These are phyloP conservation scores for Aspergillus ruber DNA, from an alignment of 2,329 filamentous ascomycete species.

Conservation along the genomic window DNA sequence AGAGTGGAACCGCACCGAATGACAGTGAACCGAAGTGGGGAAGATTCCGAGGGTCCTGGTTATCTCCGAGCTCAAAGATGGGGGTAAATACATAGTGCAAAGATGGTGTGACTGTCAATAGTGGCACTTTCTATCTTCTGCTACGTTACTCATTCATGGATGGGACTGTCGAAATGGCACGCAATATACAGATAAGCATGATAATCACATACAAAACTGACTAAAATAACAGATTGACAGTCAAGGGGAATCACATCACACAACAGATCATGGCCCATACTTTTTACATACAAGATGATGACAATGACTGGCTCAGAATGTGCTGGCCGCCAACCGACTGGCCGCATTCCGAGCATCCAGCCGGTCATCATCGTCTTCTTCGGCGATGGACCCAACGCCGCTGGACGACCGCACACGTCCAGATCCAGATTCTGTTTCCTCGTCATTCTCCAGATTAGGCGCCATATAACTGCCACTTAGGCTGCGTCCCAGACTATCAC, in stretches of 20 bases:
- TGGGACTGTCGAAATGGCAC: not conserved
- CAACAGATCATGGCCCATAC: conserved; percentile 25
- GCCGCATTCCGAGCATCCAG: conserved; percentile 95
- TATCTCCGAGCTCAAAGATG: not conserved
- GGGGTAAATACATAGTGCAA: not conserved
- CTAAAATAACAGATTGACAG: not conserved
- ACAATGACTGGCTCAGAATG: conserved; percentile 55
- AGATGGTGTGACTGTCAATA: not conserved
- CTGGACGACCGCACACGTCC: conserved; percentile 44
- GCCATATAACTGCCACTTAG: conserved; percentile 66
- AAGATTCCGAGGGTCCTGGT: not conserved
- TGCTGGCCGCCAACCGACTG: conserved; percentile 86
- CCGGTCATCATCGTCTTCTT: conserved; percentile 75
- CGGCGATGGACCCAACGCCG: conserved; percentile 38
- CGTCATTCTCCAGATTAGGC: conserved; percentile 58
- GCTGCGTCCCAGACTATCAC: conserved; percentile 70
- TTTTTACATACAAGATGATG: conserved; percentile 16
- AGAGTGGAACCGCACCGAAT: conserved; percentile 1
- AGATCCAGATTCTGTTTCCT: conserved; percentile 43
- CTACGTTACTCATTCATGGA: no score
- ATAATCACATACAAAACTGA: not conserved
- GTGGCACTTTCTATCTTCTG: not conserved
- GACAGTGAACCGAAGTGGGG: not conserved
- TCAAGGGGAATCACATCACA: conserved; percentile 29
- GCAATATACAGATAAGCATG: not conserved